These are phyloP conservation scores for Cladosporium sp. DNA, from an alignment of 2,329 filamentous ascomycete genomes.

Conservation along the genomic window DNA sequence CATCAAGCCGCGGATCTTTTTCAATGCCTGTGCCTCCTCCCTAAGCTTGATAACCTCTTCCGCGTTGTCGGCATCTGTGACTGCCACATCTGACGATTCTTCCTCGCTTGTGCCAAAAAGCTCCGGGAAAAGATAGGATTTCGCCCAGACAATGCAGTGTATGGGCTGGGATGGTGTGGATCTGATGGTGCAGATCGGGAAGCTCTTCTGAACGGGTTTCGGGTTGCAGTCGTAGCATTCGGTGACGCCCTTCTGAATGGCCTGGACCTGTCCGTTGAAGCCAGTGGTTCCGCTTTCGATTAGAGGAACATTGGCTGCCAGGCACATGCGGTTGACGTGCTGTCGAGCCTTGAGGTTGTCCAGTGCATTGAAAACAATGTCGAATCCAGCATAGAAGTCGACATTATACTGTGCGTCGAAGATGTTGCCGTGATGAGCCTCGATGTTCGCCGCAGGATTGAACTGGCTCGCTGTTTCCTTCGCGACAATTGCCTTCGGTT, in stretches of 20 bases:
- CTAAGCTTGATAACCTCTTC: constrained; percentile 84
- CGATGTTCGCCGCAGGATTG: constrained; percentile 81
- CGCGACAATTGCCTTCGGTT: constrained; percentile 89
- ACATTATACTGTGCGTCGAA: constrained; percentile 84
- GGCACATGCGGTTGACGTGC: constrained; percentile 96
- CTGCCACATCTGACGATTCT: constrained; percentile 72
- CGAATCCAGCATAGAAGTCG: constrained; percentile 80
- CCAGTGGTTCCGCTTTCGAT: constrained; percentile 97
- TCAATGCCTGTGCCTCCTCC: constrained; percentile 77
- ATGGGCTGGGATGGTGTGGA: constrained; percentile 96
- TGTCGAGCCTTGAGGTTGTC: constrained; percentile 92
- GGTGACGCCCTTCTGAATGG: constrained; percentile 80
- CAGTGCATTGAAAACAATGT: constrained; percentile 90
- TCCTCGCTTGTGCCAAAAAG: constrained; percentile 92
- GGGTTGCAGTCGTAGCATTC: constrained; percentile 95
- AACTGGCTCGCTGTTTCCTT: constrained; percentile 88
- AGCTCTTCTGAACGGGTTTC: constrained; percentile 87
- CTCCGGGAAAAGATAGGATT: constrained; percentile 93
- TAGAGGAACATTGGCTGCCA: constrained; percentile 83
- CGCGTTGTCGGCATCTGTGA: constrained; percentile 78
- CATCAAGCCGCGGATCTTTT: constrained; percentile 75
- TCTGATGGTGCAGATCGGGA: constrained; percentile 94
- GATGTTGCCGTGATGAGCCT: constrained; percentile 91
- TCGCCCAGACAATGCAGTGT: constrained; percentile 98
- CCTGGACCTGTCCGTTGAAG: constrained; percentile 96